Conservation (phyloP, 1,284 basidiomycete genomes). For the Exobasidium cylindrosporum region DNA sequence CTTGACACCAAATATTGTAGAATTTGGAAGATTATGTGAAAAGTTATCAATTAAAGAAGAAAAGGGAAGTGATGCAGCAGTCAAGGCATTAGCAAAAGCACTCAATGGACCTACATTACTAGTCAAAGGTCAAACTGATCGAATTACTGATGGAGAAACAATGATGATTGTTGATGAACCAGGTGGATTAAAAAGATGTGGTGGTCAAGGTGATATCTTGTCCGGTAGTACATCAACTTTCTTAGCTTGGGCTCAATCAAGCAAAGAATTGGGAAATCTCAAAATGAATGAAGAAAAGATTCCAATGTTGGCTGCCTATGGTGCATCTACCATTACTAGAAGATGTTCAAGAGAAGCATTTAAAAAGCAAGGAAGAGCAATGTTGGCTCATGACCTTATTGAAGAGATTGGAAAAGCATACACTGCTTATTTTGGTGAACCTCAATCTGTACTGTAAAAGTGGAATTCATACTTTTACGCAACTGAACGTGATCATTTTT, state of each 20-base stretch:
- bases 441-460: background rate
- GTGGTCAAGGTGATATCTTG: slow-evolving; percentile 91
- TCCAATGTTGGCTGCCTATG: slow-evolving; percentile 81
- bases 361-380: slow-evolving; percentile 69
- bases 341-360: slow-evolving; percentile 76
- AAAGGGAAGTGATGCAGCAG: slow-evolving; percentile 52
- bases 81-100: slow-evolving; percentile 62
- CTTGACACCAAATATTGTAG: slow-evolving; percentile 89
- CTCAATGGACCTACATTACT: slow-evolving; percentile 85
- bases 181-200: slow-evolving; percentile 86
- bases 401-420: slow-evolving; percentile 55
- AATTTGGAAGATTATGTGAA: slow-evolving; percentile 81
- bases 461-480: too few relatives aligned
- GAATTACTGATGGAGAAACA: slow-evolving; percentile 38
- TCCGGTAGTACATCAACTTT: slow-evolving; percentile 82
- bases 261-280: slow-evolving; percentile 69
- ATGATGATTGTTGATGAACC: slow-evolving; percentile 66
- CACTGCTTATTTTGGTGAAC: slow-evolving; percentile 25
- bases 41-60: slow-evolving; percentile 56
- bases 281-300: slow-evolving; percentile 59
- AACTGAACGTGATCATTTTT: too few relatives aligned
- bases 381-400: slow-evolving; percentile 83
- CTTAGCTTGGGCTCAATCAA: slow-evolving; percentile 82
- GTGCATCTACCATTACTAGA: slow-evolving; percentile 81
- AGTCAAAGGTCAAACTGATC: slow-evolving; percentile 71